phyloP scores from a whole-genome alignment of 371 early-diverging fungal genomes.

The Mortierella sp. region DNA sequence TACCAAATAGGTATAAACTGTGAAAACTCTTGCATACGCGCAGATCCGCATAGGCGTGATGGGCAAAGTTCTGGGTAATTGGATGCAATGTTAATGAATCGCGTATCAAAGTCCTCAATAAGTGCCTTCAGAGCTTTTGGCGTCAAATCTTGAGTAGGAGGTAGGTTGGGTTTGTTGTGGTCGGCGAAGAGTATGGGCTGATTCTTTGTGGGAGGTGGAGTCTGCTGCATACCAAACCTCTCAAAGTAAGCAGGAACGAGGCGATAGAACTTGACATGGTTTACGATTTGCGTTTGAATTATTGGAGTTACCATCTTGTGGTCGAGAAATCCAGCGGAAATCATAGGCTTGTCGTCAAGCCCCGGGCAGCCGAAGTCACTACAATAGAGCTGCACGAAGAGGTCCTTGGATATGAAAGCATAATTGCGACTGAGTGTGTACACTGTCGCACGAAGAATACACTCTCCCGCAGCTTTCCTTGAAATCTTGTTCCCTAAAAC shows the following conservation, averaged over 20 bases:
- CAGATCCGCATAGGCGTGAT: background rate
- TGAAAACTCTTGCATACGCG: background rate
- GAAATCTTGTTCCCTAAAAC: constrained; percentile 8
- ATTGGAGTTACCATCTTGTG: constrained; percentile 3
- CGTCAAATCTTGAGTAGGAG: background rate
- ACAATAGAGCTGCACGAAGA: constrained; percentile 14
- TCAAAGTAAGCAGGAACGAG: constrained; percentile 13
- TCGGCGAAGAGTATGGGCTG: background rate
- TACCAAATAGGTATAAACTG: constrained; percentile 6
- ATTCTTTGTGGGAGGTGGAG: background rate
- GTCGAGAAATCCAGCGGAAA: constrained; percentile 4
- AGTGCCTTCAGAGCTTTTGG: background rate
- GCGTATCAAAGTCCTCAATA: background rate
- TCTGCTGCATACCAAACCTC: background rate
- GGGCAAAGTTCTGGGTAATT: constrained; percentile 5
- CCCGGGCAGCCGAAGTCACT: constrained; percentile 14
- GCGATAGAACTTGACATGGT: constrained; percentile 16
- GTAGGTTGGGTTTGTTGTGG: background rate
- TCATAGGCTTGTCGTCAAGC: background rate
- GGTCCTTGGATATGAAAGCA: constrained; percentile 15
- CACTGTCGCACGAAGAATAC: constrained; percentile 18
- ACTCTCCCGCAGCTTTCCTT: constrained; percentile 20
- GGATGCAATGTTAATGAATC: constrained; percentile 6
- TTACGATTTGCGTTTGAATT: background rate
- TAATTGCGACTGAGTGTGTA: constrained; percentile 15